Evolutionary conservation across 2,329 filamentous ascomycete species (phyloP).

Genomic region (Harringtonia aguacate): DNA sequence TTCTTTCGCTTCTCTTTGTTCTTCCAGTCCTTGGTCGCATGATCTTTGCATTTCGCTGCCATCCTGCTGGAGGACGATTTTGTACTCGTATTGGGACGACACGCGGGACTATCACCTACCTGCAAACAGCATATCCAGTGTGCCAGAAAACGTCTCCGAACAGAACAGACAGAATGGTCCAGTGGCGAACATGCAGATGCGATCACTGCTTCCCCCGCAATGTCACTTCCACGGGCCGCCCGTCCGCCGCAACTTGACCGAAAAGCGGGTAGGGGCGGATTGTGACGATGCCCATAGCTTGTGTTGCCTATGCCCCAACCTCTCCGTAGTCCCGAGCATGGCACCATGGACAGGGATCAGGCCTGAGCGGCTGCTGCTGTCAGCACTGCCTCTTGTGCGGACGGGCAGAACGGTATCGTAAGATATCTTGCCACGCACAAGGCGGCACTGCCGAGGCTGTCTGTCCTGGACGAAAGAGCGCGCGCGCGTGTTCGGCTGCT

Average conservation of each 20-base stretch:
- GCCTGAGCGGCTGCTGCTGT: too few species aligned
- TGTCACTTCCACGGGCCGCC: background rate
- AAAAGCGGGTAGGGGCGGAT: background rate
- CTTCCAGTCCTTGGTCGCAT: background rate
- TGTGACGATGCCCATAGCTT: background rate
- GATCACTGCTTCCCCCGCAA: constrained; percentile 3
- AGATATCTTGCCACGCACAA: too few species aligned
- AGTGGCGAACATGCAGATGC: background rate
- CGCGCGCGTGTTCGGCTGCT: too few species aligned
- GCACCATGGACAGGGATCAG: too few species aligned
- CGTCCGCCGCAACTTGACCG: background rate
- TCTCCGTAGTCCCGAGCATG: too few species aligned
- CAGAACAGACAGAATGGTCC: background rate
- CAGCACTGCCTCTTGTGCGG: too few species aligned
- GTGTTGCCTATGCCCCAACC: too few species aligned
- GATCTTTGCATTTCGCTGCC: background rate
- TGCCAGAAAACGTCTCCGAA: background rate
- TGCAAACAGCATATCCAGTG: too few species aligned
- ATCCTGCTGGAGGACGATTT: background rate
- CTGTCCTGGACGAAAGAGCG: too few species aligned
- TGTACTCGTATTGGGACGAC: background rate
- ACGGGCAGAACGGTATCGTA: too few species aligned
- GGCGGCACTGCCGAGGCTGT: too few species aligned
- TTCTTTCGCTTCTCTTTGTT: background rate
- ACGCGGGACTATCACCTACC: too few species aligned